Percentiles rank a stretch among this genome's conserved stretches.
phyloP scores from a whole-genome alignment of 2,329 filamentous ascomycete genomes.

The Hymenoscyphus fructigenus region DNA sequence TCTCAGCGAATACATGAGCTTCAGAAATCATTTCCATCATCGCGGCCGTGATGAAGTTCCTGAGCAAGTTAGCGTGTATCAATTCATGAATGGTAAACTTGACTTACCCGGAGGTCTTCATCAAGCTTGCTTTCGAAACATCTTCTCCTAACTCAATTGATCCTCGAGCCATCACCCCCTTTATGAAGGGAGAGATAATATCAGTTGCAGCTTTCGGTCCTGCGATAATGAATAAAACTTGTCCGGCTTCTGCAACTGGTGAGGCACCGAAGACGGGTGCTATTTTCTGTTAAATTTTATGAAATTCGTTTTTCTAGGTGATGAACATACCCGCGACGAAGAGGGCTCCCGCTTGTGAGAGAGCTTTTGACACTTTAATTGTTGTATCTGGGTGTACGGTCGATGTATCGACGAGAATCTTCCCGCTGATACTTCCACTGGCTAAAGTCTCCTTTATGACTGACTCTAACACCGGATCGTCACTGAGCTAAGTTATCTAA shows the following conservation, averaged over 20 bases:
- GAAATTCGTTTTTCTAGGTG: conserved; percentile 34
- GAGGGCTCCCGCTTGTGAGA: conserved; percentile 38
- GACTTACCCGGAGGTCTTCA: conserved; percentile 42
- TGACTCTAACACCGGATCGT: conserved; percentile 41
- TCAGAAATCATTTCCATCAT: conserved; percentile 47
- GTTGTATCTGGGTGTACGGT: conserved; percentile 39
- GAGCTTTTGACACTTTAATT: conserved; percentile 33
- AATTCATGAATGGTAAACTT: no score
- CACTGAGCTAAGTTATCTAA: conserved; percentile 34
- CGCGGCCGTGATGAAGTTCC: conserved; percentile 41
- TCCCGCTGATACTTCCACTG: conserved; percentile 29
- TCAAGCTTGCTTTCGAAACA: conserved; percentile 41
- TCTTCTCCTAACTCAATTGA: conserved; percentile 45
- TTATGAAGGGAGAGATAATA: conserved; percentile 41
- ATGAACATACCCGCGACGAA: conserved; percentile 40
- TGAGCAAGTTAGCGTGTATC: conserved; percentile 1
- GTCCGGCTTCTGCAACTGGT: conserved; percentile 43
- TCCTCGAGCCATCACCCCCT: conserved; percentile 43
- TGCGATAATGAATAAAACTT: conserved; percentile 45
- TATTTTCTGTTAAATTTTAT: conserved; percentile 40
- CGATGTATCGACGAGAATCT: conserved; percentile 35
- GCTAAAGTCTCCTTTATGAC: conserved; percentile 29
- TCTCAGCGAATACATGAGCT: conserved; percentile 47
- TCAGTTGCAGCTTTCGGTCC: conserved; percentile 40
- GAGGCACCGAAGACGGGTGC: conserved; percentile 47